Evolutionary conservation across 169 alveolate species (phyloP).

Genomic region (Eimeria necatrix): DNA sequence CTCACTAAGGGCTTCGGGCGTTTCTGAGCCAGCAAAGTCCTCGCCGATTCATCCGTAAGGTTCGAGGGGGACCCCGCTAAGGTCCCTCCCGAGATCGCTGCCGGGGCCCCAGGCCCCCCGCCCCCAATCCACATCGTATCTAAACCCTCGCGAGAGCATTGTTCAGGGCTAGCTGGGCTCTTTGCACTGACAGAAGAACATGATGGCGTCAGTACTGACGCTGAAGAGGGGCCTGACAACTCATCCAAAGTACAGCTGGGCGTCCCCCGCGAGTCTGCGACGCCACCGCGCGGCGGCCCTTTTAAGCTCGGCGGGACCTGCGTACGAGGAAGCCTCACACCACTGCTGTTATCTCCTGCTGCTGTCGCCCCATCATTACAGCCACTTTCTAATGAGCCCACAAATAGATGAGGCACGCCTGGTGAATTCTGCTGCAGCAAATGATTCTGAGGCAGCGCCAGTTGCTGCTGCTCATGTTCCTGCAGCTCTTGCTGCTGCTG

Average conservation of each 20-base stretch:
- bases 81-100: background rate
- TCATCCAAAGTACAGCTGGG: constrained; percentile 25
- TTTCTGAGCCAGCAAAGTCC: background rate
- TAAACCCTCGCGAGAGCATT: constrained; percentile 27
- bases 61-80: background rate
- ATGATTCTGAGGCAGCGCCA: constrained; percentile 10
- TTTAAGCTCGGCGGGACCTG: background rate
- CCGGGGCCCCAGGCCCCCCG: constrained; percentile 34
- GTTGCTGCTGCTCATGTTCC: constrained; percentile 38
- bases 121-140: constrained; percentile 7
- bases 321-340: background rate
- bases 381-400: background rate
- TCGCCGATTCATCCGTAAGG: background rate
- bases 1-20: constrained; percentile 15
- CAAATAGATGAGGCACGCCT: background rate
- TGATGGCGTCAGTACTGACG: background rate
- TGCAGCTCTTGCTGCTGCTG: constrained; percentile 13
- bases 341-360: background rate
- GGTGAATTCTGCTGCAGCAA: constrained; percentile 20
- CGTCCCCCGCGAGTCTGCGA: background rate
- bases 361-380: background rate
- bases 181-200: constrained; percentile 55
- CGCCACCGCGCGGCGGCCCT: background rate
- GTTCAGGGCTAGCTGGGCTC: constrained; percentile 63
- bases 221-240: constrained; percentile 28